phyloP scores from a whole-genome alignment of 257 asterid species.

The Nemophila menziesii region DNA sequence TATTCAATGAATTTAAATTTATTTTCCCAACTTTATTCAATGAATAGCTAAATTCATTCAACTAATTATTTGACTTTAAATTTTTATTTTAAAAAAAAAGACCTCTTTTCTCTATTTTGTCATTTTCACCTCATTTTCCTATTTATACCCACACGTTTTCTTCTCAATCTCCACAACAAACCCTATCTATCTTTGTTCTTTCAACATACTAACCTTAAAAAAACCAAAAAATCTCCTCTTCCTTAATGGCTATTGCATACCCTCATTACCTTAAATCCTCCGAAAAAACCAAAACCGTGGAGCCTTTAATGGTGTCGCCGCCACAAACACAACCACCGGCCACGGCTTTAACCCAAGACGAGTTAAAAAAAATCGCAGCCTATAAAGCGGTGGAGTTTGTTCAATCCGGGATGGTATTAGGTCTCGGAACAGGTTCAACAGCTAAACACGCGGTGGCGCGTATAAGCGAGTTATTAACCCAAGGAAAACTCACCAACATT shows the following conservation, averaged over 20 bases:
- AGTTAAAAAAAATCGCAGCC: conserved; percentile 48
- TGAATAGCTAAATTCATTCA: no score
- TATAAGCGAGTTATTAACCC: conserved; percentile 31
- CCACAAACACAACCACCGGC: conserved; percentile 18
- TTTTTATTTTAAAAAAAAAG: not conserved
- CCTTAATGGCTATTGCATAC: conserved; percentile 43
- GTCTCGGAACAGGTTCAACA: conserved; percentile 55
- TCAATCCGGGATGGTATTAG: conserved; percentile 49
- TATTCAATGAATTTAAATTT: no score
- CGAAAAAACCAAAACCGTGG: conserved; percentile 21
- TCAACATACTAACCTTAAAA: not conserved
- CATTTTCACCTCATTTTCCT: conserved; percentile 2
- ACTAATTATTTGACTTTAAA: not conserved
- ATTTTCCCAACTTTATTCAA: not conserved
- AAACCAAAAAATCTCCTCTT: not conserved
- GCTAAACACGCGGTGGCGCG: conserved; percentile 60
- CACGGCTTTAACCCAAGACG: conserved; percentile 40
- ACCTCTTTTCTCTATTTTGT: not conserved
- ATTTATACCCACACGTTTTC: not conserved
- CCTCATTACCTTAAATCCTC: conserved; percentile 20
- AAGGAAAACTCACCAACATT: conserved; percentile 39
- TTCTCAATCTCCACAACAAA: not conserved
- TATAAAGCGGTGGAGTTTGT: conserved; percentile 59
- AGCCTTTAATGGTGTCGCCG: conserved; percentile 22
- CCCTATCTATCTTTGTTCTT: not conserved